Evolutionary conservation across 75 land plant species (phyloP).

Genomic region (Pseudotsuga menziesii): DNA sequence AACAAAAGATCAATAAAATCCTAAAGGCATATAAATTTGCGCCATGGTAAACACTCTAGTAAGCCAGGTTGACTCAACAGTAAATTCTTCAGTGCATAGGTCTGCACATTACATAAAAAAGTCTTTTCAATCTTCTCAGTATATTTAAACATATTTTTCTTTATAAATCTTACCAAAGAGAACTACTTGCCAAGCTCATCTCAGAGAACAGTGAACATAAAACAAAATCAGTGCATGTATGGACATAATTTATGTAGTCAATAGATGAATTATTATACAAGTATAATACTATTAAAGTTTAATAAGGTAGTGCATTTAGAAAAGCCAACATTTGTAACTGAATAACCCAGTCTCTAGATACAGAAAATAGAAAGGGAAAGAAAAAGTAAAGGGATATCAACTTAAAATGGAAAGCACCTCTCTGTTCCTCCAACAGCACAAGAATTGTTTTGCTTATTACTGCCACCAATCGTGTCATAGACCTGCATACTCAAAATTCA

Average conservation of each 20-base stretch:
- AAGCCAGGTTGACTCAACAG: background rate
- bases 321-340: background rate
- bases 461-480: slow-evolving; percentile 8
- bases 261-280: background rate
- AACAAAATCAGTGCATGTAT: background rate
- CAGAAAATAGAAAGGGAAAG: background rate
- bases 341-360: background rate
- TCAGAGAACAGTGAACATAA: background rate
- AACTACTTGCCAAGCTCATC: background rate
- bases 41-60: background rate
- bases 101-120: background rate
- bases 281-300: background rate
- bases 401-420: background rate
- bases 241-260: background rate
- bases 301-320: background rate
- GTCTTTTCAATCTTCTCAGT: background rate
- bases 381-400: background rate
- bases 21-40: background rate
- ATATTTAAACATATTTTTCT: background rate
- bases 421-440: background rate
- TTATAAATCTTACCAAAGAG: background rate
- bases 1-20: background rate
- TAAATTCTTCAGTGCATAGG: background rate
- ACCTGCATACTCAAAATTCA: slow-evolving; percentile 4
- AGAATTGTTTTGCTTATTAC: background rate